Evolutionary conservation across 73 alveolate genomes (phyloP).

Genomic region (Tetrahymena thermophila): DNA sequence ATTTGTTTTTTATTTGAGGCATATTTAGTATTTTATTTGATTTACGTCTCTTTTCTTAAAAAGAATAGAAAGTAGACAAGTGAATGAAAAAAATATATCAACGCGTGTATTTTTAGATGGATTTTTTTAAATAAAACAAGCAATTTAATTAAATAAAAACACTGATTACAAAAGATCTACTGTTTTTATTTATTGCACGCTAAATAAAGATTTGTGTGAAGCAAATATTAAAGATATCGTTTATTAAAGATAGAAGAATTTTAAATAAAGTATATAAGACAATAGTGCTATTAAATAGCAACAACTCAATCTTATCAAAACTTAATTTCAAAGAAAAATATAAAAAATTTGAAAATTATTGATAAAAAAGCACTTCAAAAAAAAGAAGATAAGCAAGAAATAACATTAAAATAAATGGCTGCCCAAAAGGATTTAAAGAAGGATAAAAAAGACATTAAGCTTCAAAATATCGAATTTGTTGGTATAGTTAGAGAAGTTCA

Average conservation of each 20-base stretch:
- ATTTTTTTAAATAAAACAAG: too few relatives aligned
- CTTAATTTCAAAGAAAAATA: neutral
- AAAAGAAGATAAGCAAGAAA: neutral
- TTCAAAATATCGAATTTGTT: conserved; percentile 9
- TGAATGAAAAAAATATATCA: neutral
- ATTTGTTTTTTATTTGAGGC: neutral
- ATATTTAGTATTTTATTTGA: too few relatives aligned
- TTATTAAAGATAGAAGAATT: neutral
- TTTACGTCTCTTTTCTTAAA: neutral
- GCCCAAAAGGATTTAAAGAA: neutral
- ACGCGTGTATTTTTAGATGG: neutral
- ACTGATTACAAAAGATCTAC: neutral
- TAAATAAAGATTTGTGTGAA: neutral
- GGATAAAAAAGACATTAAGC: neutral
- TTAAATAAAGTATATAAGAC: neutral
- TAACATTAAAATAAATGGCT: neutral
- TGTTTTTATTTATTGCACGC: neutral
- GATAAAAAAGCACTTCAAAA: neutral
- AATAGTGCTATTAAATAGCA: neutral
- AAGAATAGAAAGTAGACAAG: neutral
- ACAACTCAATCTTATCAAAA: neutral
- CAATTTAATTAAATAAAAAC: too few relatives aligned
- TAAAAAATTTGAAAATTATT: neutral
- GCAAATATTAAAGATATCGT: neutral
- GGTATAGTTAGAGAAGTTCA: conserved; percentile 73